Base-by-base conservation (phyloP, 306 rosid species). In the Medicago ruthenica region DNA sequence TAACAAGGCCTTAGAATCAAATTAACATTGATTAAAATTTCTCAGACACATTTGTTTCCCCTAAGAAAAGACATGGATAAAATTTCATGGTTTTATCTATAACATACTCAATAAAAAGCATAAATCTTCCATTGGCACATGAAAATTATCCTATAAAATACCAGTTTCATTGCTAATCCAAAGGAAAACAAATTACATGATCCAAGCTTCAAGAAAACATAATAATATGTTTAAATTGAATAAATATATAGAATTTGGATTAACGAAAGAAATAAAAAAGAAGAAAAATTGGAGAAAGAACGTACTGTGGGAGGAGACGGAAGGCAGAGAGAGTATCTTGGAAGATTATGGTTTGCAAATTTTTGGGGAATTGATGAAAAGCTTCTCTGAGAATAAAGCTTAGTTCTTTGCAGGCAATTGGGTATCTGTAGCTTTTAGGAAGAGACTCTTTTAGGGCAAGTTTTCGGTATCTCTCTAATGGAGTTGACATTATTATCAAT, bases 311-410 rank as follows among this genome's bases (percentile, higher is more conserved):
- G 64, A 94, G 89, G 55, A 90, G 90, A 83, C 86, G 95, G 78
- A 94, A 91, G 83, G 98, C 96, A 13, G 88, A 31, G 85, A 88
- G 88, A 65, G 82, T 76, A 71, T 94, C 95, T 62, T 94, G 86
- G 78, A 83, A 85, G 82, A 94, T 17, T 24, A 86, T 70, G 64
- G 89, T 63, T 79, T 91, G 98, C 66, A 87, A 63, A 86, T 79
- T 81, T 74, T 94, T 94, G 70, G 96, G 94, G 13, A 88, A 82
- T 22, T 86, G 76, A 51, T 65, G 61, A 79, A 83, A 90, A 80
- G 90, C 90, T 22, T 76, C 70, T 44, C 85, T 79, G 8, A 91
- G 88, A 74, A 94, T 73, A 61, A 85, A 86, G 90, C 89, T 83
- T 3, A 94, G 85, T 82, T 90, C 97, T 81, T 82, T 85, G 76